phyloP scores from a whole-genome alignment of 2,329 filamentous ascomycete species.

The Aspergillus sp. region DNA sequence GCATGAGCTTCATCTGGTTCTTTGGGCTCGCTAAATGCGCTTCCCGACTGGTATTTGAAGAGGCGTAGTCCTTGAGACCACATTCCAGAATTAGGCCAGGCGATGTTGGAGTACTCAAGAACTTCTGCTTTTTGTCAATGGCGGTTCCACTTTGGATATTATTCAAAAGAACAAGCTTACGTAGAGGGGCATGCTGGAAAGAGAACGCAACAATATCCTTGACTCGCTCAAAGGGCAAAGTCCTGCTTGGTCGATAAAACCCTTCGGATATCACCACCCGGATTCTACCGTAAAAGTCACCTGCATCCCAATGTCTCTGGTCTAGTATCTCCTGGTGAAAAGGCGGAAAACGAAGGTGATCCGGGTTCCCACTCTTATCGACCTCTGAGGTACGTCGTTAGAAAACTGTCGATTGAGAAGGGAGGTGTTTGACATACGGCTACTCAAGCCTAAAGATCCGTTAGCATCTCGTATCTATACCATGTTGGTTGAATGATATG shows the following conservation, averaged over 20 bases:
- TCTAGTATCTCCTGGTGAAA: conserved; percentile 67
- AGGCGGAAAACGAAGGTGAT: conserved; percentile 64
- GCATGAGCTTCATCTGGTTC: conserved; percentile 54
- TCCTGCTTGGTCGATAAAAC: conserved; percentile 48
- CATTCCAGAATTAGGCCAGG: conserved; percentile 73
- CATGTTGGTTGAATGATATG: neutral
- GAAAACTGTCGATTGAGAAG: conserved; percentile 24
- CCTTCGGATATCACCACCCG: conserved; percentile 73
- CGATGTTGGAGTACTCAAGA: conserved; percentile 67
- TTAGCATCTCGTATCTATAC: neutral
- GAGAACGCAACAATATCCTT: conserved; percentile 74
- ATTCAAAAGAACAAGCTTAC: conserved; percentile 41
- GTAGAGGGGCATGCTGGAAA: conserved; percentile 76
- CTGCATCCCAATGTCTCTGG: conserved; percentile 67
- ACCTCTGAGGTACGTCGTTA: conserved; percentile 23
- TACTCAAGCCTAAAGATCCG: conserved; percentile 26
- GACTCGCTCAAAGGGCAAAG: conserved; percentile 57
- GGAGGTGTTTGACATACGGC: conserved; percentile 19
- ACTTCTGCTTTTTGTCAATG: conserved; percentile 50
- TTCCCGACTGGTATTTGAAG: conserved; percentile 27
- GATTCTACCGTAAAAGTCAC: conserved; percentile 68
- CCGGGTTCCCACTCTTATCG: conserved; percentile 55
- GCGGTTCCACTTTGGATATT: neutral
- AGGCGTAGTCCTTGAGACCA: conserved; percentile 51
- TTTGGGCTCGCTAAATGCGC: conserved; percentile 31